These are phyloP conservation scores for Talaromyces sp. DNA, from an alignment of 2,329 filamentous ascomycete genomes.

Conservation along the genomic window DNA sequence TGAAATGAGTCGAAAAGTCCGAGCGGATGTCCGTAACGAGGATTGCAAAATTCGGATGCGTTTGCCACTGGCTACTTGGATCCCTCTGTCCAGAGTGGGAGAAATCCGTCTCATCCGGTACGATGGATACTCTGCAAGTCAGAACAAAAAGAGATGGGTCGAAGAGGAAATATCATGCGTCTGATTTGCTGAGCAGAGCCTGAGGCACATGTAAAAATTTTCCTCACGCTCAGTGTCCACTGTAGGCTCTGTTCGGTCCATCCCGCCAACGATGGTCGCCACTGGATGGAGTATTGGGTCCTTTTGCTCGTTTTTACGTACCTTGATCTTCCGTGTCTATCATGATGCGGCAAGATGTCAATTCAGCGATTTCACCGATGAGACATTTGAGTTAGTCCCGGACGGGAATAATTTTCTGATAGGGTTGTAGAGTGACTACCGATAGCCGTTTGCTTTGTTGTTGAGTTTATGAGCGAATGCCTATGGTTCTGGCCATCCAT, in stretches of 20 bases:
- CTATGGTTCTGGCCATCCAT: background rate
- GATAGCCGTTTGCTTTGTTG: background rate
- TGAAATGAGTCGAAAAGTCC: background rate
- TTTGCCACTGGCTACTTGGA: background rate
- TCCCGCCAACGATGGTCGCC: conserved; percentile 10
- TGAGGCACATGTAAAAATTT: background rate
- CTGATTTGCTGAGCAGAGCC: background rate
- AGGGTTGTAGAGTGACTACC: background rate
- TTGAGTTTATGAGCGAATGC: background rate
- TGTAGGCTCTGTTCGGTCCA: background rate
- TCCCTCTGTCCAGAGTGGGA: too few species aligned
- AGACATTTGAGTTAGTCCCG: background rate
- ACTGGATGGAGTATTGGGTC: background rate
- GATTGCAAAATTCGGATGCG: background rate
- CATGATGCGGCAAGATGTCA: background rate
- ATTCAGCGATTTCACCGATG: background rate
- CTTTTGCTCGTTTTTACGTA: background rate
- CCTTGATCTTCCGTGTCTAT: background rate
- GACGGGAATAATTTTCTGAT: background rate
- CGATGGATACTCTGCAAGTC: background rate
- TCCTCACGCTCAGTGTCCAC: background rate
- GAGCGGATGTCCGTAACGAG: background rate
- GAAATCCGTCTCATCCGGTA: background rate
- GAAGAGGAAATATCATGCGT: background rate
- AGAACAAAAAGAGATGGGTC: background rate